A percentile compares a stretch with the other conserved stretches of the same genome.
Conservation (phyloP, 495 filamentous ascomycete genomes). For the Aspergillus taichungensis region DNA sequence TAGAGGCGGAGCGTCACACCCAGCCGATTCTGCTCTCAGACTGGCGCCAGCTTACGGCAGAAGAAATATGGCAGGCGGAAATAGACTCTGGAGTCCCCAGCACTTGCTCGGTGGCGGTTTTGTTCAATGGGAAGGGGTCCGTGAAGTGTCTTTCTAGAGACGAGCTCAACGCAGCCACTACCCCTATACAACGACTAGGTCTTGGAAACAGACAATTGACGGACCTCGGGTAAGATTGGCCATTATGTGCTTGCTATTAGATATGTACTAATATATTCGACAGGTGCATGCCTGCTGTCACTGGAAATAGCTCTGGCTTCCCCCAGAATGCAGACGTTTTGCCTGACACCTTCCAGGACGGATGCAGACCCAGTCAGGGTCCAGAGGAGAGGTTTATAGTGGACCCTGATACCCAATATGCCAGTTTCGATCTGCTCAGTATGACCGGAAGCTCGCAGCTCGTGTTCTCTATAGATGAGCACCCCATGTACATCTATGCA, state of each 20-base stretch:
- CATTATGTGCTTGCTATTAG: conserved; percentile 1
- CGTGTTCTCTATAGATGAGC: conserved; percentile 32
- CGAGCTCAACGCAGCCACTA: conserved; percentile 27
- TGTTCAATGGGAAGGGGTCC: conserved; percentile 49
- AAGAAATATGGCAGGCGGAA: conserved; percentile 30
- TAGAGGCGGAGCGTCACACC: conserved; percentile 33
- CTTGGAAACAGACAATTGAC: conserved; percentile 28
- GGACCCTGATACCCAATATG: conserved; percentile 15
- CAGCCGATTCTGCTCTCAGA: conserved; percentile 45
- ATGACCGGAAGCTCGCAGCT: conserved; percentile 16
- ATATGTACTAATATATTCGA: background rate
- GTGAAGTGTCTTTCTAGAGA: conserved; percentile 34
- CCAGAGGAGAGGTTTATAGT: conserved; percentile 20
- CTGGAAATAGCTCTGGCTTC: background rate
- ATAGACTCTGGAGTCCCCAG: conserved; percentile 28
- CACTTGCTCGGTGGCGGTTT: conserved; percentile 39
- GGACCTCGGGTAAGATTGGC: conserved; percentile 34
- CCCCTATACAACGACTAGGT: conserved; percentile 10
- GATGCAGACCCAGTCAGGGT: conserved; percentile 23
- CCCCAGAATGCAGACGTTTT: background rate
- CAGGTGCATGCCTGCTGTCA: background rate
- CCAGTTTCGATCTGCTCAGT: conserved; percentile 26
- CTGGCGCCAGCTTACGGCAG: conserved; percentile 42
- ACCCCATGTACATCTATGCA: conserved; percentile 34
- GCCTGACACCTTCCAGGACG: conserved; percentile 7